Evolutionary conservation across 2,329 filamentous ascomycete species (phyloP), one percentile per base, ranked within the genome.

Genomic region (Trichophyton rubrum): DNA sequence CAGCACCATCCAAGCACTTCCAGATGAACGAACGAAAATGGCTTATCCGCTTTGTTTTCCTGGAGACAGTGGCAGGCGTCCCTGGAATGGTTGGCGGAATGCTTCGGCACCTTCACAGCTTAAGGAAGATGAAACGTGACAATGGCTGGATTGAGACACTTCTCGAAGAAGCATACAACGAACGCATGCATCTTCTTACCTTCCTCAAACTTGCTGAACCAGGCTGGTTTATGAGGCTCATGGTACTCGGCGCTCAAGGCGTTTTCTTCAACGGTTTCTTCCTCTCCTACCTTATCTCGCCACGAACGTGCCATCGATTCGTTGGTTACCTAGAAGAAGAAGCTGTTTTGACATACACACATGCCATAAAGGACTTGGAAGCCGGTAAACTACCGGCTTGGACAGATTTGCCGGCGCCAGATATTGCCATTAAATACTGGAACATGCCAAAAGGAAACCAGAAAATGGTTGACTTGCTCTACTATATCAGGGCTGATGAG

Each of bases 301-400:
- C 93, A 5, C 85, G 86, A 63, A 92, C 89, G 64, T 92, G 89
- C 69, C 93, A 99, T 74, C 87, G 93, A 51, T 97, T 99, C 73
- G 91, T 97, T 59, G 93, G 91, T 1, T 97, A 97, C 68, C 84
- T 99, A 11, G 93, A 99, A 74, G 93, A 99, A 73, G 93, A 99
- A 74, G 93, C 93, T 7, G 92, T 97, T 1, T 82, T 95, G 70
- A 99, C 93, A 0, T 99, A 99, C 77, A 93, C 90, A 0, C 85
- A 90, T 57, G 89, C 90, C 63, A 88, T 97, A 67, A 79, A 85
- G 66, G 93, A 97, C 69, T 82, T 99, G 24, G 91, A 97, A 62
- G 80, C 82, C 2, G 92, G 92, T n/a, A 82, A 84, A 62, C 77
- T 96, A 13, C 90, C 91, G 0, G 84, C 84, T 67, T 99, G 93